Base-by-base conservation (phyloP, 164 flowering plant species). In the Stephania japonica region DNA sequence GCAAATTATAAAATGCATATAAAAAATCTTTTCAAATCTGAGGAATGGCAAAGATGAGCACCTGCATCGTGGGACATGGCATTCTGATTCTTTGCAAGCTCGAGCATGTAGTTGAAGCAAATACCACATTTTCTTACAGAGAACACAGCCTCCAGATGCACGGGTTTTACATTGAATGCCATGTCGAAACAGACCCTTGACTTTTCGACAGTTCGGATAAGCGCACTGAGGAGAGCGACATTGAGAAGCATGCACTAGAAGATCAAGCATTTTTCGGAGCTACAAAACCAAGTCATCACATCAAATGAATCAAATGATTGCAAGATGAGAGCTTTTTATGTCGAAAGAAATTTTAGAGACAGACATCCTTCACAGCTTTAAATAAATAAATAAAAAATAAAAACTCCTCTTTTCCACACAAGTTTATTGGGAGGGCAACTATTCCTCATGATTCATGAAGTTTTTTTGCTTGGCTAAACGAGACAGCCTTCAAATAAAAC, bases 61-160 rank as follows among this genome's bases (percentile, higher is more conserved):
- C 99, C 85, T 91, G 97, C 99, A 96, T 16, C 99, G 98, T 18
- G 99, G 99, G 32, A 96, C 99, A 65, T 82, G 84, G 82, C 99
- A 96, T 70, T 86, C 85, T 23, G 97, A 88, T 79, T 91, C 98
- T 80, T 92, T 93, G 87, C 99, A 96, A 69, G 97, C 93, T 69
- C 98, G 91, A 64, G 99, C 97, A 84, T 96, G 99, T 76, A 96
- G 90, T 81, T 93, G 97, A 66, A 96, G 93, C 43, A 96, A 89
- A 83, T 93, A 86, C 99, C 99, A 96, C 99, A 96, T 96, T 78
- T 87, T 93, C 87, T 91, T 96, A 71, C 99, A 96, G 27, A 93
- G 87, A 68, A 83, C 81, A 83, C 99, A 96, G 32, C 99, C 99
- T 26, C 95, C 93, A 74, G 97, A 88, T 42, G 95, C 97, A 75